These are phyloP conservation scores for Salix suchowensis DNA, from an alignment of 345 rosid species.

Conservation along the genomic window DNA sequence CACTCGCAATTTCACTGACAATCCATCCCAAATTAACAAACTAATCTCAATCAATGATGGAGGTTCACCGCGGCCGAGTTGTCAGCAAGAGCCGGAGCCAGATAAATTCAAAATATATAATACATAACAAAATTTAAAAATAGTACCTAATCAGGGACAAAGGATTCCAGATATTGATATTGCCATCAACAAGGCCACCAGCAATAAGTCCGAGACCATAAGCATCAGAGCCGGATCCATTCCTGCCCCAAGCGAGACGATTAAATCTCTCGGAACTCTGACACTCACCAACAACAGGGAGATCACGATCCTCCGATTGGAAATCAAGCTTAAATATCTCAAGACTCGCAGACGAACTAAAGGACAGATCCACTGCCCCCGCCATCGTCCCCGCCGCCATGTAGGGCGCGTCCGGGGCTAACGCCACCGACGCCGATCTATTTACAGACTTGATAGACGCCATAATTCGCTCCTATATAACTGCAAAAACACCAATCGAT, in stretches of 20 bases:
- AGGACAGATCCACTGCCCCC: conserved; percentile 93
- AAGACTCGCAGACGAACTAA: conserved; percentile 84
- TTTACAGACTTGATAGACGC: conserved; percentile 85
- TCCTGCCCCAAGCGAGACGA: conserved; percentile 87
- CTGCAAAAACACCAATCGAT: not conserved
- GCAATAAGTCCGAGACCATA: conserved; percentile 82
- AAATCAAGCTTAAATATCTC: conserved; percentile 98
- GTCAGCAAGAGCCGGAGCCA: too few relatives aligned
- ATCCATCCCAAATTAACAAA: conserved; percentile 1
- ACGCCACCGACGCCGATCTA: conserved; percentile 93
- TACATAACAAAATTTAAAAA: not conserved
- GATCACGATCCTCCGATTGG: conserved; percentile 83
- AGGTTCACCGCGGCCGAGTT: too few relatives aligned
- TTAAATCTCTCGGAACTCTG: conserved; percentile 94
- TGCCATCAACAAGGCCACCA: conserved; percentile 94
- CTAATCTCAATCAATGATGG: not conserved
- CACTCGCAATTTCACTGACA: not conserved
- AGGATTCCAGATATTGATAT: conserved; percentile 87
- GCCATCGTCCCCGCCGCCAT: conserved; percentile 99
- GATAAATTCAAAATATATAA: not conserved
- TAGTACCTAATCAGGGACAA: conserved; percentile 63
- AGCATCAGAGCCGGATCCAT: conserved; percentile 78
- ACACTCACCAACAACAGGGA: conserved; percentile 65
- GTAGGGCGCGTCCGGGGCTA: conserved; percentile 93
- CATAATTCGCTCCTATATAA: conserved; percentile 32